Conservation (phyloP, 208 protist species). For the Trypanosoma theileri region DNA sequence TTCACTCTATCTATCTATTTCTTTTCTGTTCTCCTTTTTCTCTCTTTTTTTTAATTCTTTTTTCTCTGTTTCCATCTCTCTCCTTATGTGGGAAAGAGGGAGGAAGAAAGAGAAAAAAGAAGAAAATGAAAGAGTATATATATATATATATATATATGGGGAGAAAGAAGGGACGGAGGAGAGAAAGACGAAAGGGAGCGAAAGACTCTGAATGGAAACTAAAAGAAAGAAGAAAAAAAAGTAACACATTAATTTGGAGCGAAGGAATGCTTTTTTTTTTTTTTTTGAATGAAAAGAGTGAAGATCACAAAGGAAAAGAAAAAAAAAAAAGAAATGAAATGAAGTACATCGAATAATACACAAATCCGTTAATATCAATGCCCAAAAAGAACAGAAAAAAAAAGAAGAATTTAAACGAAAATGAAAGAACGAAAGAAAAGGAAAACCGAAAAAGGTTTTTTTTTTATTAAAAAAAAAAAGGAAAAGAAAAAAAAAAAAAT, state of each 20-base stretch:
- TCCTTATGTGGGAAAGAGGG: too few relatives aligned
- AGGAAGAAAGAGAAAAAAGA: neutral
- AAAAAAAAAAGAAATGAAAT: too few relatives aligned
- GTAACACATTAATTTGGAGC: too few relatives aligned
- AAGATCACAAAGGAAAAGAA: neutral
- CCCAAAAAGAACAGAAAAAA: too few relatives aligned
- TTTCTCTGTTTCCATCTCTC: too few relatives aligned
- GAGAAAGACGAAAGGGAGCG: too few relatives aligned
- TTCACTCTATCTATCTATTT: neutral
- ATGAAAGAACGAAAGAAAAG: too few relatives aligned
- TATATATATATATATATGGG: neutral
- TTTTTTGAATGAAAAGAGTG: neutral
- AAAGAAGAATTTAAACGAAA: too few relatives aligned
- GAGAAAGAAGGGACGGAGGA: neutral
- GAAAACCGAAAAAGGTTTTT: neutral
- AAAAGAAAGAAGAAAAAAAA: neutral
- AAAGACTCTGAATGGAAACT: too few relatives aligned
- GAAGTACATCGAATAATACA: too few relatives aligned
- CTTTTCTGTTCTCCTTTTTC: conserved; percentile 11
- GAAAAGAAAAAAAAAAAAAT: neutral
- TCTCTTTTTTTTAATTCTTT: neutral
- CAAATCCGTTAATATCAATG: too few relatives aligned
- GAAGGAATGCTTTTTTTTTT: too few relatives aligned
- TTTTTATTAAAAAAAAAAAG: neutral
- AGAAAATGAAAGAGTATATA: neutral